Evolutionary conservation across 768 basidiomycete species (phyloP).

Genomic region (Dictyophora rubrovolvata): DNA sequence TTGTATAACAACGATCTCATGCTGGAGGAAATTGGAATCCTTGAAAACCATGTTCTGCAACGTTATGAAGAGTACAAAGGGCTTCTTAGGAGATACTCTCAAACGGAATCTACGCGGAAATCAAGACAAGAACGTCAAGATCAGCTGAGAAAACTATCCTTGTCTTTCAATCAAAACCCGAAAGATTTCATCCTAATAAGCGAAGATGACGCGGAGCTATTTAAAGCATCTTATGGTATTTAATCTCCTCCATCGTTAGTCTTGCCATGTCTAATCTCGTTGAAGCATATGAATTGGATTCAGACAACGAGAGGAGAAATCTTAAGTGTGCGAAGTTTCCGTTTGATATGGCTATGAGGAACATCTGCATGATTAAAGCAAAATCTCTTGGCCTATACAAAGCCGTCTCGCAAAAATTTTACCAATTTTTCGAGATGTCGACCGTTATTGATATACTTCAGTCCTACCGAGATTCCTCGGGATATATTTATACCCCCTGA

Average conservation of each 20-base stretch:
- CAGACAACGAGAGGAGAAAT: not conserved
- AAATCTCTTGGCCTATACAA: slow-evolving; percentile 30
- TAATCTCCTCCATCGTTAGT: not conserved
- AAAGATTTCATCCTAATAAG: not conserved
- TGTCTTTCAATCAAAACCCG: slow-evolving; percentile 29
- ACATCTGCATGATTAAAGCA: slow-evolving; percentile 44
- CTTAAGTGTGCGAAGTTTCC: slow-evolving; percentile 26
- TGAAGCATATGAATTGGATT: not conserved
- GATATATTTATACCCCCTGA: not conserved
- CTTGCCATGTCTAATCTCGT: not conserved
- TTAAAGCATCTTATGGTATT: slow-evolving; percentile 5
- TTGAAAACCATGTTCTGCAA: slow-evolving; percentile 31
- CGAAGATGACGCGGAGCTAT: not conserved
- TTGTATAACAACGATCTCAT: slow-evolving; percentile 6
- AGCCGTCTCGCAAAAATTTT: slow-evolving; percentile 33
- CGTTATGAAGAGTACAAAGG: slow-evolving; percentile 20
- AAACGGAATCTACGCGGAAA: slow-evolving; percentile 25
- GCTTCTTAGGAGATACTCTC: slow-evolving; percentile 12
- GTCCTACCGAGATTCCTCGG: not conserved
- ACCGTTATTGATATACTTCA: not conserved
- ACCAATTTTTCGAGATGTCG: slow-evolving; percentile 26
- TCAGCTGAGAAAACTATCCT: slow-evolving; percentile 32
- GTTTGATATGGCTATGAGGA: slow-evolving; percentile 45
- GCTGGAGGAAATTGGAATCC: slow-evolving; percentile 25
- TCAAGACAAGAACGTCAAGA: slow-evolving; percentile 41